These are phyloP conservation scores for Wickerhamiella lipophila DNA, from an alignment of 805 yeast species.

Conservation along the genomic window DNA sequence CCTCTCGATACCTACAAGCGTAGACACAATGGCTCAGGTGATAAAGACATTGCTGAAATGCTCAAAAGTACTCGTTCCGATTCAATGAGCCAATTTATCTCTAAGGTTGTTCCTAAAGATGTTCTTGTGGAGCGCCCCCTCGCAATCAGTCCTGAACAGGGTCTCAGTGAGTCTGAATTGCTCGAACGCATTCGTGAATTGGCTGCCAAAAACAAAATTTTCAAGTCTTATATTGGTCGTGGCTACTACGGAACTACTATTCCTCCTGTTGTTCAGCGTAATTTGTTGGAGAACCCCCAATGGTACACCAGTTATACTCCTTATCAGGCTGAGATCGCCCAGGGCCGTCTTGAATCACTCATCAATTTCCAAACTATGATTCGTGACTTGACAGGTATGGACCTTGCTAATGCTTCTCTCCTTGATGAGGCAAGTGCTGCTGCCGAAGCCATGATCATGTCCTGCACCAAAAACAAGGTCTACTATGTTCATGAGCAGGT, in stretches of 20 bases:
- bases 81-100: slow-evolving; percentile 58
- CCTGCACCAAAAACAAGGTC: slow-evolving; percentile 62
- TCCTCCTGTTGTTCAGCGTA: slow-evolving; percentile 89
- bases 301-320: slow-evolving; percentile 99
- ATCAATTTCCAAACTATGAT: slow-evolving; percentile 89
- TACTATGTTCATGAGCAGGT: slow-evolving; percentile 65
- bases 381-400: slow-evolving; percentile 80
- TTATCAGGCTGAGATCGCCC: slow-evolving; percentile 95
- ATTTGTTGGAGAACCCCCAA: slow-evolving; percentile 83
- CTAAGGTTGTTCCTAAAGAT: slow-evolving; percentile 62
- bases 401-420: slow-evolving; percentile 88
- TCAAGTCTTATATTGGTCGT: slow-evolving; percentile 74
- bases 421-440: slow-evolving; percentile 97
- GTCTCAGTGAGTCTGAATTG: slow-evolving; percentile 75
- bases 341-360: slow-evolving; percentile 84
- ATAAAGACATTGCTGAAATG: slow-evolving; percentile 53
- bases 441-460: slow-evolving; percentile 87
- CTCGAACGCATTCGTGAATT: slow-evolving; percentile 50
- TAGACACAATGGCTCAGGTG: slow-evolving; percentile 81
- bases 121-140: slow-evolving; percentile 59
- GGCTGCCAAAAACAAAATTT: slow-evolving; percentile 63
- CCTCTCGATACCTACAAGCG: slow-evolving; percentile 73
- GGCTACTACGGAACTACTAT: slow-evolving; percentile 85
- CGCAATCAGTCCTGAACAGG: slow-evolving; percentile 52
- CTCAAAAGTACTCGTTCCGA: slow-evolving; percentile 48